A percentile compares a stretch with the other conserved stretches of the same genome.
Conservation (phyloP, 169 alveolate species). For the Babesia gibsoni region DNA sequence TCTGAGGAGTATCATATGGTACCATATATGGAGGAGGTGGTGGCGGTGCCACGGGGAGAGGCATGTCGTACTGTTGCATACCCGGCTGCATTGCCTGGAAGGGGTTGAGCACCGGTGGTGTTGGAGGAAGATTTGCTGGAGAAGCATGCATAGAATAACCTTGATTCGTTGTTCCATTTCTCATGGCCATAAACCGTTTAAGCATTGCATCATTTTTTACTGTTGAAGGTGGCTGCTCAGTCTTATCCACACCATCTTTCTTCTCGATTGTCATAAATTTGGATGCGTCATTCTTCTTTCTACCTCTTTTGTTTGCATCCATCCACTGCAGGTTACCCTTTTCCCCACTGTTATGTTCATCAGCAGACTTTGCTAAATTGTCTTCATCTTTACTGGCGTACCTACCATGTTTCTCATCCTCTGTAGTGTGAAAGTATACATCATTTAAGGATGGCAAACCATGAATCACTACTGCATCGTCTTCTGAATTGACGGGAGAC, state of each 20-base stretch:
- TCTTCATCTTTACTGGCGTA: neutral
- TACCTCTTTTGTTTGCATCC: neutral
- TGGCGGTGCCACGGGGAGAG: no score
- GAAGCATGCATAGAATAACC: neutral
- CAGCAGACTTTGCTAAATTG: neutral
- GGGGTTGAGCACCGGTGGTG: neutral
- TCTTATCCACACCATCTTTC: neutral
- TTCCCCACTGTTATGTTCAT: neutral
- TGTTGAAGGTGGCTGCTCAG: neutral
- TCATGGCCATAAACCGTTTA: conserved; percentile 22
- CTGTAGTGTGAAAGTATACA: no score
- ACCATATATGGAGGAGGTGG: neutral
- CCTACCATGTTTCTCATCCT: neutral
- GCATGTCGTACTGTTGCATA: neutral
- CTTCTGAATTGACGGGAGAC: no score
- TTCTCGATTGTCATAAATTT: conserved; percentile 19
- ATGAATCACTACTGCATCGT: no score
- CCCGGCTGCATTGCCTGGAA: neutral
- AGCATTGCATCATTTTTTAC: conserved; percentile 13
- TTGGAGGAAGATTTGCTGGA: neutral
- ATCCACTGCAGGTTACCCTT: neutral
- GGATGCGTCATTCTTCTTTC: neutral
- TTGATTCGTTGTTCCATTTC: neutral
- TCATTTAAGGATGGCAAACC: no score
- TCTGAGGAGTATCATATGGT: neutral